Evolutionary conservation across 2,329 filamentous ascomycete genomes (phyloP).

Genomic region (Scleromitrula shiraiana): DNA sequence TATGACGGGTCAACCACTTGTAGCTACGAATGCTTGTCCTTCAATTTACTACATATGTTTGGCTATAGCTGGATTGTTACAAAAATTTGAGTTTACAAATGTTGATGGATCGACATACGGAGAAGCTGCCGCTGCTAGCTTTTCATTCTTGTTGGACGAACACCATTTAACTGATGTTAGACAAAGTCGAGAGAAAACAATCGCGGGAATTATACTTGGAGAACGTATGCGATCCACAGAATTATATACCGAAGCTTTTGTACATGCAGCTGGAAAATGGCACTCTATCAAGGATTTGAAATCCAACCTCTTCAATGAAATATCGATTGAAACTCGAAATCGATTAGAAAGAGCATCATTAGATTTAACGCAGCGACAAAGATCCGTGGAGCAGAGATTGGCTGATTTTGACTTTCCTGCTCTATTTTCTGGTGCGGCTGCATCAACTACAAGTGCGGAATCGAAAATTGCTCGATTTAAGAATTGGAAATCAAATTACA

Average conservation of each 20-base stretch:
- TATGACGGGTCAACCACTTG: conserved; percentile 53
- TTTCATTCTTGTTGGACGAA: conserved; percentile 70
- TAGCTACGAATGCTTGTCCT: conserved; percentile 46
- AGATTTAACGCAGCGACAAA: conserved; percentile 66
- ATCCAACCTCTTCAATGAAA: conserved; percentile 59
- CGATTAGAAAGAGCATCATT: conserved; percentile 76
- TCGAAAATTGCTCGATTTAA: conserved; percentile 76
- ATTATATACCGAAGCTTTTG: conserved; percentile 86
- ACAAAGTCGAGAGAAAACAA: conserved; percentile 74
- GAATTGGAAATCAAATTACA: conserved; percentile 69
- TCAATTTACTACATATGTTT: conserved; percentile 48
- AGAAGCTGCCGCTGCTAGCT: conserved; percentile 53
- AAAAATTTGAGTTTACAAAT: conserved; percentile 49
- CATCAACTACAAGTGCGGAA: conserved; percentile 69
- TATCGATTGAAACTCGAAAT: conserved; percentile 65
- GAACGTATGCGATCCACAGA: conserved; percentile 76
- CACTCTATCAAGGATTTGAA: conserved; percentile 60
- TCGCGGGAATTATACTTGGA: conserved; percentile 82
- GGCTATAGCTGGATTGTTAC: conserved; percentile 44
- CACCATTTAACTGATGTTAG: conserved; percentile 71
- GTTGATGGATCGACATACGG: conserved; percentile 52
- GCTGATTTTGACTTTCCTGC: conserved; percentile 87
- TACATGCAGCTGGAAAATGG: conserved; percentile 84
- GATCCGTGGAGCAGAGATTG: conserved; percentile 63
- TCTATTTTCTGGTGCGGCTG: conserved; percentile 80